These are phyloP conservation scores for Chenopodium berlandieri DNA, from an alignment of 148 eudicot genomes.

Conservation along the genomic window DNA sequence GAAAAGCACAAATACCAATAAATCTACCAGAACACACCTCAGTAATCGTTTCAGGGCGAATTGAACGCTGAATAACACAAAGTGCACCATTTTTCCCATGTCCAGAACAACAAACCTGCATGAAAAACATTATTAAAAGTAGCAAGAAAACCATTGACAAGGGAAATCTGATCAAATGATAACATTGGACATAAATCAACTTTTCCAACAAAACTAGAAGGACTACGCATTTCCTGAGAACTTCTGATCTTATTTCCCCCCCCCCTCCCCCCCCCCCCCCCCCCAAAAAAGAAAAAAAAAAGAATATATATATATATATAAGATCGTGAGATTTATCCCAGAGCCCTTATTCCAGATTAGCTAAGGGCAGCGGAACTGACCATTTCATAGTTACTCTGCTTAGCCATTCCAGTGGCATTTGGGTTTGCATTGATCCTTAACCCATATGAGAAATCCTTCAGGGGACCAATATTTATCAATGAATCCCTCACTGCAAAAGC, in stretches of 20 bases:
- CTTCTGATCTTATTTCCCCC: no score
- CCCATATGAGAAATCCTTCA: conserved; percentile 91
- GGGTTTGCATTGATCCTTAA: conserved; percentile 80
- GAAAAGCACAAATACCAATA: neutral
- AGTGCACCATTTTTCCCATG: conserved; percentile 99
- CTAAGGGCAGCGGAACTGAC: conserved; percentile 39
- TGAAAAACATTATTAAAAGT: conserved; percentile 1
- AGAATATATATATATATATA: no score
- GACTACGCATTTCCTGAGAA: no score
- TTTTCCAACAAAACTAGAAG: no score
- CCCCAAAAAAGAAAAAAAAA: no score
- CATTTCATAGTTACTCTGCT: conserved; percentile 96
- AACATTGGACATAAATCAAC: neutral
- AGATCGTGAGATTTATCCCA: neutral
- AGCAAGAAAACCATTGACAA: neutral
- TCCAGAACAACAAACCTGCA: conserved; percentile 97
- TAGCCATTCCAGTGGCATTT: conserved; percentile 74
- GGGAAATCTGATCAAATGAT: neutral
- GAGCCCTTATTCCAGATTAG: neutral
- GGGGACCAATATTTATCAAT: conserved; percentile 80
- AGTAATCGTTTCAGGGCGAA: conserved; percentile 88
- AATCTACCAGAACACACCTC: conserved; percentile 47
- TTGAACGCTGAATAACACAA: conserved; percentile 81
- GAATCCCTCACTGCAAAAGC: conserved; percentile 94
- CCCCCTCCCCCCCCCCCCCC: neutral